Percentiles rank a stretch among this genome's conserved stretches.
phyloP scores from a whole-genome alignment of 2,329 filamentous ascomycete species.

The Aspergillus sp. region DNA sequence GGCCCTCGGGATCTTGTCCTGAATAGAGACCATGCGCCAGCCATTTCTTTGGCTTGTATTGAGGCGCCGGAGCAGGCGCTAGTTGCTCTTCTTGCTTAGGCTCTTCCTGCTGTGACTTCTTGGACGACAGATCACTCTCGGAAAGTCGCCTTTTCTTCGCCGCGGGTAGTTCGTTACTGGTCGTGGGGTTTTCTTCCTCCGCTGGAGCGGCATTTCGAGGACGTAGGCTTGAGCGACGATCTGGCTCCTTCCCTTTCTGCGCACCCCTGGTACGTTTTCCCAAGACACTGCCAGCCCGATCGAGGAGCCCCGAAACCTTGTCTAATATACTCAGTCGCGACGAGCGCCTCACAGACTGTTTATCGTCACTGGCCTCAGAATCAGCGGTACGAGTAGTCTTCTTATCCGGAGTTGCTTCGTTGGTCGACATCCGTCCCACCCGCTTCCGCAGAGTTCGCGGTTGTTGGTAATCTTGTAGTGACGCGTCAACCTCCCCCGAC shows the following conservation, averaged over 20 bases:
- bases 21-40: slow-evolving; percentile 76
- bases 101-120: slow-evolving; percentile 11
- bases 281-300: slow-evolving; percentile 45
- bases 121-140: slow-evolving; percentile 24
- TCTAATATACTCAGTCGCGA: slow-evolving; percentile 37
- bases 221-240: slow-evolving; percentile 50
- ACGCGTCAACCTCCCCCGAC: slow-evolving; percentile 14
- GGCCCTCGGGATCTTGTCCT: slow-evolving; percentile 57
- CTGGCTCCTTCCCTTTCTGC: slow-evolving; percentile 50
- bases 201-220: slow-evolving; percentile 30
- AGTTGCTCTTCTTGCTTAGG: slow-evolving; percentile 12
- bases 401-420: slow-evolving; percentile 17
- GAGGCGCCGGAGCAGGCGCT: slow-evolving; percentile 14
- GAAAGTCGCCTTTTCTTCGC: slow-evolving; percentile 38
- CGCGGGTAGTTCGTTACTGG: slow-evolving; percentile 21
- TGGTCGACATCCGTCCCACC: slow-evolving; percentile 20
- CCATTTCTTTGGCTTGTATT: slow-evolving; percentile 60
- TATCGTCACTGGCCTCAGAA: slow-evolving; percentile 15
- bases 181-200: slow-evolving; percentile 17
- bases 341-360: slow-evolving; percentile 32
- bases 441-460: slow-evolving; percentile 26
- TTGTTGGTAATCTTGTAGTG: slow-evolving; percentile 10
- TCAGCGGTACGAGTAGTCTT: slow-evolving; percentile 13
- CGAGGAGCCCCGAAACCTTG: slow-evolving; percentile 38
- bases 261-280: slow-evolving; percentile 55